Base-by-base conservation (phyloP, 176 grass and related monocot species). In the Carex cristatella region DNA sequence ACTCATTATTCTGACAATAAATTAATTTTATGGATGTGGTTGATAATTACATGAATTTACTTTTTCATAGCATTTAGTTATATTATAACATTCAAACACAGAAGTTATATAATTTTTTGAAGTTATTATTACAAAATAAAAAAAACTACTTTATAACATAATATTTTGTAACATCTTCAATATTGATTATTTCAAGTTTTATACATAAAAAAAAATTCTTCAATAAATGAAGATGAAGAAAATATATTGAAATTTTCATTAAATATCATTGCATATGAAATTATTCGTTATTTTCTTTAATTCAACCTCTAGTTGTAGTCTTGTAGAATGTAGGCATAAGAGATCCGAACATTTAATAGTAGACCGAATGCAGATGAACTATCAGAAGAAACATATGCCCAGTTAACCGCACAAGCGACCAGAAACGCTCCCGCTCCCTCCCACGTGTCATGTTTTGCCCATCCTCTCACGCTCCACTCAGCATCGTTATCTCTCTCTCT, bases 401-500 rank as follows among this genome's bases (percentile, higher is more conserved):
- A 78, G 28, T 3, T 33, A 55, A 33, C 53, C 27, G 28, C 73
- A 33, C 51, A 70, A 1, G 35, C 15, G 14, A 49, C 48, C 67
- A 40, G 67, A 70, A 44, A 44, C 38, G 68, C 53, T n/a, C 14
- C 77, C n/a, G 11, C 58, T 44, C 14, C 33, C 60, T 54, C 58
- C 16, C 78, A 81, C 78, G 78, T 81, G 72, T 77, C 72, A 54
- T 12, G 53, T 80, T 38, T 38, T 13, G 80, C 32, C 66, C 70
- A 14, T 49, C 3, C 49, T 38, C 71, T 84, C 79, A 67, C 86
- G 75, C n/a, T 56, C 69, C 65, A 73, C 81, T 76, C 79, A 70
- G 37, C 69, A 83, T 81, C 40, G 66, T 44, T 65, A 83, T 86
- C 83, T 80, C 59, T 76, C 35, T 44, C 58, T 18, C 4, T 40